Evolutionary conservation across 1,284 basidiomycete species (phyloP).

Genomic region (Chondrostereum purpureum): DNA sequence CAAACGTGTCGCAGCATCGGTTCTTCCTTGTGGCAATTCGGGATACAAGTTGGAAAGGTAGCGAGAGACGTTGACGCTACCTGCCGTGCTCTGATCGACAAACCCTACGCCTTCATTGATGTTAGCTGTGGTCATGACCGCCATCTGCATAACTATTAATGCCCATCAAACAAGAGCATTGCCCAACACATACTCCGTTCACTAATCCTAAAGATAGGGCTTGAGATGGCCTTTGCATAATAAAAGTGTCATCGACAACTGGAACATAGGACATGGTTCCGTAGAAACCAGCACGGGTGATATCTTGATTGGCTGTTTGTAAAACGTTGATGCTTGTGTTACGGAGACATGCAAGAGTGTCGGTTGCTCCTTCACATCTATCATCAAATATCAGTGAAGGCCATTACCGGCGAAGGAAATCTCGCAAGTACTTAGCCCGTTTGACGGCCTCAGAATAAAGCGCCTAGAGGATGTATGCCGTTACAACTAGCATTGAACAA

Average conservation of each 20-base stretch:
- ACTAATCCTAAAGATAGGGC: constrained; percentile 27
- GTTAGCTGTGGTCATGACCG: constrained; percentile 30
- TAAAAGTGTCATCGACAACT: constrained; percentile 39
- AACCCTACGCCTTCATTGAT: constrained; percentile 33
- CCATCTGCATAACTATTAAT: constrained; percentile 16
- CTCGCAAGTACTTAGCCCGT: constrained; percentile 18
- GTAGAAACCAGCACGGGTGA: constrained; percentile 29
- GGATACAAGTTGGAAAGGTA: constrained; percentile 34
- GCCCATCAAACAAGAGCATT: background rate
- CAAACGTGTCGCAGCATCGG: background rate
- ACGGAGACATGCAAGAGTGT: constrained; percentile 32
- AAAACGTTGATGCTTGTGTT: constrained; percentile 22
- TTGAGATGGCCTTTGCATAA: constrained; percentile 32
- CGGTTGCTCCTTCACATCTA: constrained; percentile 28
- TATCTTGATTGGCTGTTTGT: constrained; percentile 26
- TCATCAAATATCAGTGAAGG: background rate
- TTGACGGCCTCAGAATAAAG: constrained; percentile 15
- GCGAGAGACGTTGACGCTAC: constrained; percentile 19
- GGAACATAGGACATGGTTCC: constrained; percentile 36
- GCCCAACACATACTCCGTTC: constrained; percentile 33
- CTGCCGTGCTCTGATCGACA: constrained; percentile 21
- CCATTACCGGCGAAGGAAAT: too few relatives aligned
- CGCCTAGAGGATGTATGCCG: constrained; percentile 6
- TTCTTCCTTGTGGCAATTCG: constrained; percentile 14
- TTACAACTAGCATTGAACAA: background rate